These are phyloP conservation scores for Macrolepiota dolichaula DNA, from an alignment of 768 basidiomycete species.

Conservation along the genomic window DNA sequence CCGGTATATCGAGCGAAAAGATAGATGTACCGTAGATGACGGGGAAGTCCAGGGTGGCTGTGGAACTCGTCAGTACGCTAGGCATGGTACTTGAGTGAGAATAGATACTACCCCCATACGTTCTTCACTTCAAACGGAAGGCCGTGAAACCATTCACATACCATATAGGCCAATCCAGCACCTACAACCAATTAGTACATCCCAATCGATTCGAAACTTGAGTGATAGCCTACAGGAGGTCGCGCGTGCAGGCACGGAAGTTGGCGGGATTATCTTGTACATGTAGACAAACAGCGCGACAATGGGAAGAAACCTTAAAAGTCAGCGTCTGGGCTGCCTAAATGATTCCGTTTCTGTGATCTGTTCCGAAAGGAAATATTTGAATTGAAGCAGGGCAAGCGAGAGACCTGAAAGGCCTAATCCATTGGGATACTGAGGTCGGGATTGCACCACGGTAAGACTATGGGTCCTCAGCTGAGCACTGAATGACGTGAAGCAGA, in stretches of 20 bases:
- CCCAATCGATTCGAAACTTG: neutral
- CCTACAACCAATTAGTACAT: neutral
- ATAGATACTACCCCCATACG: conserved; percentile 1
- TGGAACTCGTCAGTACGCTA: neutral
- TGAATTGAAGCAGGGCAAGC: too few relatives aligned
- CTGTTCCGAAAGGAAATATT: too few relatives aligned
- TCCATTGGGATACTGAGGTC: too few relatives aligned
- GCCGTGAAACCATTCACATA: conserved; percentile 8
- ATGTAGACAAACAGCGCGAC: neutral
- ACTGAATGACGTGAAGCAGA: too few relatives aligned
- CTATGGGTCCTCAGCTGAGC: too few relatives aligned
- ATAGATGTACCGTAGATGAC: conserved; percentile 2
- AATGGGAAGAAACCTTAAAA: neutral
- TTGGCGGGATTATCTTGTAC: neutral
- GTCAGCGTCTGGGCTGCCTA: too few relatives aligned
- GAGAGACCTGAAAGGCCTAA: too few relatives aligned
- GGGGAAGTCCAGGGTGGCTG: neutral
- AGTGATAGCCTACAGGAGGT: neutral
- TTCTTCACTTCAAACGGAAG: conserved; percentile 12
- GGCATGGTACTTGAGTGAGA: neutral
- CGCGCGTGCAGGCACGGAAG: neutral
- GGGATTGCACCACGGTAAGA: too few relatives aligned
- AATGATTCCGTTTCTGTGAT: too few relatives aligned
- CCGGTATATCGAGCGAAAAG: conserved; percentile 3
- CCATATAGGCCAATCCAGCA: conserved; percentile 6